Conservation (phyloP, 768 basidiomycete genomes). For the Boletus sp. region DNA sequence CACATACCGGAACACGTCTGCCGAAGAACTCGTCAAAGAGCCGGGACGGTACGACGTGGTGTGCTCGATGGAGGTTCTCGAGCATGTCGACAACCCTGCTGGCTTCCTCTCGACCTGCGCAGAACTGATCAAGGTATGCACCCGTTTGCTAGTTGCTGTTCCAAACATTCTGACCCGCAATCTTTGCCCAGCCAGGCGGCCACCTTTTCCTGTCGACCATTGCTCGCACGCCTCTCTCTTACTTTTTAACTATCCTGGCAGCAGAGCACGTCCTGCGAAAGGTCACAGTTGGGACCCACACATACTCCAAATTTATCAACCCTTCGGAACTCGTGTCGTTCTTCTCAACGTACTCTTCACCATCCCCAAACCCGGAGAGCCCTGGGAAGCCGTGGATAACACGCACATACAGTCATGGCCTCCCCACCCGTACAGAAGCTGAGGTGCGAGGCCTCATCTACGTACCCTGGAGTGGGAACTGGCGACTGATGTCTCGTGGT, state of each 20-base stretch:
- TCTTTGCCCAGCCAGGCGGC: constrained; percentile 73
- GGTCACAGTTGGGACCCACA: constrained; percentile 88
- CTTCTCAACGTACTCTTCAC: constrained; percentile 59
- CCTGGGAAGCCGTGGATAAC: constrained; percentile 56
- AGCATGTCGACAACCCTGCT: constrained; percentile 92
- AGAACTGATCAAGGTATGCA: constrained; percentile 77
- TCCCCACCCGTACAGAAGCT: constrained; percentile 62
- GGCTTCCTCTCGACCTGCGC: constrained; percentile 80
- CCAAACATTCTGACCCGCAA: constrained; percentile 1
- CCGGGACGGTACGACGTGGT: constrained; percentile 81
- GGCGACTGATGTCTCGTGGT: constrained; percentile 64
- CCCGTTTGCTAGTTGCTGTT: not conserved
- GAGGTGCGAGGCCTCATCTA: constrained; percentile 81
- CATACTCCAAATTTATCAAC: constrained; percentile 85
- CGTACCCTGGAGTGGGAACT: constrained; percentile 63
- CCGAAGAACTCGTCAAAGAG: constrained; percentile 67
- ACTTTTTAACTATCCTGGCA: constrained; percentile 64
- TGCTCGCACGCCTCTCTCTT: constrained; percentile 76
- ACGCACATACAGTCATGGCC: constrained; percentile 41
- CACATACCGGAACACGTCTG: constrained; percentile 68
- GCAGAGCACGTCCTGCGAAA: constrained; percentile 81
- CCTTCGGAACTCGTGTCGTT: constrained; percentile 81
- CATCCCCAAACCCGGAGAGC: constrained; percentile 3
- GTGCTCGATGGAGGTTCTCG: constrained; percentile 96
- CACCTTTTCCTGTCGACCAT: constrained; percentile 96